Base-by-base conservation (phyloP, 2,329 filamentous ascomycete genomes). In the Fusarium sambucinum region DNA sequence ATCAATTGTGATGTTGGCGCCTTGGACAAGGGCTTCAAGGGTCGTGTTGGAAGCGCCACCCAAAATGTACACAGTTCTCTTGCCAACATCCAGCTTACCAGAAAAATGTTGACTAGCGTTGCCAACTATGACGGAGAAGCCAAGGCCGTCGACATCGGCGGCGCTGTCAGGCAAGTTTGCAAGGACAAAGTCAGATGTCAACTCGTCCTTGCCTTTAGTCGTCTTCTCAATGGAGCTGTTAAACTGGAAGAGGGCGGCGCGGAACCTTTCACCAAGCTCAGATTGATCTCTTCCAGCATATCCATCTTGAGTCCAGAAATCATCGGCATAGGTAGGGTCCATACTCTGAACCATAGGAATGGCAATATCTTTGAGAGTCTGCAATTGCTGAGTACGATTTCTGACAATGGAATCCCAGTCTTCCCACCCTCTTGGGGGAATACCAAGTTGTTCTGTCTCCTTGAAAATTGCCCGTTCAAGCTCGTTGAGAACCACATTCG, bases 361-460 rank as follows among this genome's bases (percentile, higher is more conserved):
- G 29, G 27, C 14, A 6, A 37, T 7, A 19, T 44, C 29, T 23
- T 42, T 44, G 12, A 54, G 29, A 4, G 38, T 27, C 16, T 33
- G 19, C 38, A 27, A 25, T 6, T 54, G 25, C n/a, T 59, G 32
- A 5, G 48, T 55, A 13, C 55, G 33, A 27, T 59, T 59, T 10
- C 27, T 5, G 1, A 8, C 41, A 19, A 46, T 33, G 3, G 35
- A 19, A 1, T n/a, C 55, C 30, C 30, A 59, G 6, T 59, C 55
- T 23, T 38, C 37, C 16, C 46, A 63, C 3, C 66, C 48, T 19
- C n/a, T 27, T 37, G 21, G n/a, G 3, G 48, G 45, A 19, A 55
- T 9, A 0, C 56, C 57, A 1, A 60, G 44, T 6, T 32, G 30
- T 12, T 35, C 38, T 19, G 38, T 41, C 16, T 54, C 50, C 2